These are phyloP conservation scores for Laguncularia racemosa DNA, from an alignment of 345 rosid genomes.

Conservation along the genomic window DNA sequence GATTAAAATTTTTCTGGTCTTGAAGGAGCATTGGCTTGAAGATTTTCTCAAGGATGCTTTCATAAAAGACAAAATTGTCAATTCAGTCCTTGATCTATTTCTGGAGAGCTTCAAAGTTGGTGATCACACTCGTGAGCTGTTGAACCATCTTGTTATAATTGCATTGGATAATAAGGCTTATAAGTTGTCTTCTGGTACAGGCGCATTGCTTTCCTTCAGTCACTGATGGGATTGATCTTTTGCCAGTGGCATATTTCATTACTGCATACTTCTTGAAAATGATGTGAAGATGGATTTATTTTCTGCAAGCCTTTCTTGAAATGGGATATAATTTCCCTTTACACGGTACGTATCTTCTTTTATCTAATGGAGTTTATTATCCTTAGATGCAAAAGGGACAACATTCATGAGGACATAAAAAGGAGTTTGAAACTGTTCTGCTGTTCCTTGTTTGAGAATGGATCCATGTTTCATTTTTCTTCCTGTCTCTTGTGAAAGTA, in stretches of 20 bases:
- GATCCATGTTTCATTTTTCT: no score
- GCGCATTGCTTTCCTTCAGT: constrained; percentile 57
- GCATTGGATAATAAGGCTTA: constrained; percentile 69
- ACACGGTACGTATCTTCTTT: constrained; percentile 41
- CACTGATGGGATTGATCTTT: constrained; percentile 65
- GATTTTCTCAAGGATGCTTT: constrained; percentile 54
- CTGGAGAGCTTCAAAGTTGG: constrained; percentile 69
- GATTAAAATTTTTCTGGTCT: constrained; percentile 4
- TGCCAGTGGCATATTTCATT: constrained; percentile 74
- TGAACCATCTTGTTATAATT: constrained; percentile 65
- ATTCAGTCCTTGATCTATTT: constrained; percentile 61
- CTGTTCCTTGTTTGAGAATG: no score
- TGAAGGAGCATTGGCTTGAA: constrained; percentile 43
- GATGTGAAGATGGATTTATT: constrained; percentile 95
- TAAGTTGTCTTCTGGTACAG: constrained; percentile 51
- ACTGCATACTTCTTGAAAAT: constrained; percentile 63
- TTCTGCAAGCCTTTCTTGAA: constrained; percentile 67
- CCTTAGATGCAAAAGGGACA: not conserved
- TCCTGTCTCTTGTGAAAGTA: no score
- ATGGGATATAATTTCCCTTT: constrained; percentile 78
- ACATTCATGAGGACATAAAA: no score
- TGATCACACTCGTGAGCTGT: constrained; percentile 42
- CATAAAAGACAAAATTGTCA: constrained; percentile 45
- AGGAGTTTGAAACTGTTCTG: no score
- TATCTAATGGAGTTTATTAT: not conserved